A percentile compares a stretch with the other conserved stretches of the same genome.
Evolutionary conservation across 1,284 basidiomycete species (phyloP).

Genomic region (Trichosporon sp.): DNA sequence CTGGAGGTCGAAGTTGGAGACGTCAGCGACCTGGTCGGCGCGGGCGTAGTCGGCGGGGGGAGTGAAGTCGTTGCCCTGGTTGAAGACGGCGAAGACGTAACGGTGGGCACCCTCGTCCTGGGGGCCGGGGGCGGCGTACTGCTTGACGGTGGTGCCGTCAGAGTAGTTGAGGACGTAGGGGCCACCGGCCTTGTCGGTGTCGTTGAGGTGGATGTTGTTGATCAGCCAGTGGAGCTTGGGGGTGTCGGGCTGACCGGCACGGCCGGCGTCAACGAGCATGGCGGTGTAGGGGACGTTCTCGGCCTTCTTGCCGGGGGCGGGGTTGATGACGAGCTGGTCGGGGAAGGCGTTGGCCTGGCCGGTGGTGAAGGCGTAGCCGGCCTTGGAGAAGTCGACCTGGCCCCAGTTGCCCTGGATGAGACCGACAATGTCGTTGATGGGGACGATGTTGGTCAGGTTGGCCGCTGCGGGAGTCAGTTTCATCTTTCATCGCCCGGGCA

Average conservation of each 20-base stretch:
- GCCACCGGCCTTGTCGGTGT: constrained; percentile 54
- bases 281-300: constrained; percentile 56
- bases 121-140: constrained; percentile 66
- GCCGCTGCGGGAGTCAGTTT: background rate
- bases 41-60: constrained; percentile 59
- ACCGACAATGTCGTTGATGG: constrained; percentile 15
- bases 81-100: constrained; percentile 42
- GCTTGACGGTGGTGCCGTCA: constrained; percentile 49
- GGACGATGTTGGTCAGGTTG: constrained; percentile 9
- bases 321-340: constrained; percentile 83
- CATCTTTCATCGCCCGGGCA: background rate
- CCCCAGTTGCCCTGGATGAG: constrained; percentile 15
- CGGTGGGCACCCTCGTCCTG: constrained; percentile 66
- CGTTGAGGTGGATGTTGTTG: constrained; percentile 58
- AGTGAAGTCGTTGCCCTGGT: constrained; percentile 53
- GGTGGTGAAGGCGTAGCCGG: constrained; percentile 10
- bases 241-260: constrained; percentile 52
- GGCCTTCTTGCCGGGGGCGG: background rate
- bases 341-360: constrained; percentile 70
- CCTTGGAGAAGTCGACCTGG: constrained; percentile 9
- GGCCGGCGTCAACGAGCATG: constrained; percentile 64
- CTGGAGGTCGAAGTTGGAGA: constrained; percentile 57
- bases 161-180: constrained; percentile 21
- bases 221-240: constrained; percentile 72
- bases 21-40: constrained; percentile 55